A percentile compares a stretch with the other conserved stretches of the same genome.
These are phyloP conservation scores for Vanderwaltozyma polyspora DNA, from an alignment of 805 yeast genomes.

Conservation along the genomic window DNA sequence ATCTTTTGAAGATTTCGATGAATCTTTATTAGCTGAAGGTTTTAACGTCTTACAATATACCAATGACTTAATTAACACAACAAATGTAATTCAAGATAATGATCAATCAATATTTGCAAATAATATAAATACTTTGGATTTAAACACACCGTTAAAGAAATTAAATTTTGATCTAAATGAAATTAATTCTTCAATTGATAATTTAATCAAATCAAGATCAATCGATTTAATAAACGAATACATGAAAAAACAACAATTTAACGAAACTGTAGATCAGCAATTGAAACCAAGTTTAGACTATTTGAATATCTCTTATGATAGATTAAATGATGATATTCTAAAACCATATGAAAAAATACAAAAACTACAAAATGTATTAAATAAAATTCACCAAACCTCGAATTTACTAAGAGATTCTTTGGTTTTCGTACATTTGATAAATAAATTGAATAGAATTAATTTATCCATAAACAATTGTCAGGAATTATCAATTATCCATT, in stretches of 20 bases:
- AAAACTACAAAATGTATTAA: constrained; percentile 20
- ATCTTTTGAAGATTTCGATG: constrained; percentile 1
- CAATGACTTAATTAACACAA: constrained; percentile 1
- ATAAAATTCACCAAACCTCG: constrained; percentile 26
- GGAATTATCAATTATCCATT: constrained; percentile 16
- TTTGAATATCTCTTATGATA: constrained; percentile 22
- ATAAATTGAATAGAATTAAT: constrained; percentile 11
- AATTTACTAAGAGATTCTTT: constrained; percentile 22
- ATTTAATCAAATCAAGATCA: constrained; percentile 15
- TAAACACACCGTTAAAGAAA: constrained; percentile 23
- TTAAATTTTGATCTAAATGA: constrained; percentile 21
- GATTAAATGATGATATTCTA: constrained; percentile 21
- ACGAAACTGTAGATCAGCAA: constrained; percentile 3
- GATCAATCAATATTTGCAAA: constrained; percentile 10
- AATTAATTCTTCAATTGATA: constrained; percentile 15
- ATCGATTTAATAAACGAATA: constrained; percentile 15
- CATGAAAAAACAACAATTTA: constrained; percentile 8
- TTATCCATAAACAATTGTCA: background rate
- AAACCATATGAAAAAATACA: constrained; percentile 22
- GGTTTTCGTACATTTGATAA: constrained; percentile 18
- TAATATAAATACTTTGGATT: constrained; percentile 12
- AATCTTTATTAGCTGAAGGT: background rate
- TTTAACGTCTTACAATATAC: constrained; percentile 1
- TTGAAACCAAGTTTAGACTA: constrained; percentile 18
- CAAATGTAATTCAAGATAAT: background rate